These are phyloP conservation scores for Mrakia frigida DNA, from an alignment of 768 basidiomycete species.

Conservation along the genomic window DNA sequence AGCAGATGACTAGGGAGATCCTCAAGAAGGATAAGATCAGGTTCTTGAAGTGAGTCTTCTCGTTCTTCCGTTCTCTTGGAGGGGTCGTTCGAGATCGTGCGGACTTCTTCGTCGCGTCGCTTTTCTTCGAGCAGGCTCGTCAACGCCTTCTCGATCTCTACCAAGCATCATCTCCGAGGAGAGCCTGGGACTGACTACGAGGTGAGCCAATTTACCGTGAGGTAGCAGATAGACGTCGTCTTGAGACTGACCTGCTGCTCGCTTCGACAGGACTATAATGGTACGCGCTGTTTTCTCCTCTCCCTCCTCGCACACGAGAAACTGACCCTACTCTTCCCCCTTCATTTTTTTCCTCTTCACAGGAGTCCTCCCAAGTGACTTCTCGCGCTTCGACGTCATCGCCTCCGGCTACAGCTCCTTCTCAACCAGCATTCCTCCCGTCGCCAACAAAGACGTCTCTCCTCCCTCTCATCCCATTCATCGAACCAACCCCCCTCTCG, in stretches of 20 bases:
- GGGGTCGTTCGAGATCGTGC: neutral
- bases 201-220: neutral
- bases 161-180: conserved; percentile 52
- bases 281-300: neutral
- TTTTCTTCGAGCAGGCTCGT: conserved; percentile 46
- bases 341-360: conserved; percentile 27
- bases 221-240: too few species aligned
- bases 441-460: neutral
- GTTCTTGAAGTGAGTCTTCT: conserved; percentile 49
- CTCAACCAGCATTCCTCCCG: neutral
- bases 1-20: conserved; percentile 38
- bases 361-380: conserved; percentile 61
- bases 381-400: conserved; percentile 47
- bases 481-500: conserved; percentile 33
- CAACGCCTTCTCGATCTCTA: conserved; percentile 65
- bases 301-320: neutral
- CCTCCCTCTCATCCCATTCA: conserved; percentile 20
- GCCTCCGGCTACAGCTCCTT: neutral
- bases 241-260: neutral
- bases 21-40: conserved; percentile 56
- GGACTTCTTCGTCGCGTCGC: neutral
- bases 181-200: conserved; percentile 23
- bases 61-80: too few species aligned
- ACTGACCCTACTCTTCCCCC: neutral
- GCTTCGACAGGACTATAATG: neutral